phyloP scores from a whole-genome alignment of 306 rosid species.

The Prosopis cineraria region DNA sequence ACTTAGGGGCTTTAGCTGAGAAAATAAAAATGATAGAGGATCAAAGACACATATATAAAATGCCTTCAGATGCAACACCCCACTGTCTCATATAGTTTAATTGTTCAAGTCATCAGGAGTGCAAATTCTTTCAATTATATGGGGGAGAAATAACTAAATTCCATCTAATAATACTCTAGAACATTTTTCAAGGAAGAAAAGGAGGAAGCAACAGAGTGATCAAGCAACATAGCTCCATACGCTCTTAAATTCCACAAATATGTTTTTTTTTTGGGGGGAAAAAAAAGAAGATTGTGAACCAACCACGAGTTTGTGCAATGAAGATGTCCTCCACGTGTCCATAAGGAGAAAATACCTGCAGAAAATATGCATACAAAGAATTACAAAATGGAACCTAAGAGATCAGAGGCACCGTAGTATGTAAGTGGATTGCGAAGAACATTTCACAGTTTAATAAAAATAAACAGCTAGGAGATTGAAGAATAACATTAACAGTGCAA shows the following conservation, averaged over 20 bases:
- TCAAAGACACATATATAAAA: background rate
- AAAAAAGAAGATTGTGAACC: conserved; percentile 39
- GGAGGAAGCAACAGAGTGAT: background rate
- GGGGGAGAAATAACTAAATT: background rate
- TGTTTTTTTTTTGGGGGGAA: background rate
- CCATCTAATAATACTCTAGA: background rate
- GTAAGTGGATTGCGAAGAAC: conserved; percentile 7
- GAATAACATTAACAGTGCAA: conserved; percentile 25
- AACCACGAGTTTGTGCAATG: conserved; percentile 66
- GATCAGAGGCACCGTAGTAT: conserved; percentile 28
- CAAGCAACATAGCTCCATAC: background rate
- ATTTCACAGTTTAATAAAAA: conserved; percentile 36
- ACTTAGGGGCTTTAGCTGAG: background rate
- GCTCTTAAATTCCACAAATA: conserved; percentile 33
- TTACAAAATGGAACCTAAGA: conserved; percentile 22
- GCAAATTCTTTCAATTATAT: conserved; percentile 3
- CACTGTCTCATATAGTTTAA: background rate
- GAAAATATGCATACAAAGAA: conserved; percentile 38
- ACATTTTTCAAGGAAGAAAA: background rate
- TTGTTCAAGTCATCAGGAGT: background rate
- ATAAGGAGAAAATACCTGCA: conserved; percentile 83
- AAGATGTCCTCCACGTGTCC: conserved; percentile 73
- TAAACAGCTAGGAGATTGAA: conserved; percentile 14
- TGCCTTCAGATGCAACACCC: background rate
- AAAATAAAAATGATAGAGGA: background rate